These are phyloP conservation scores for Kwoniella dendrophila DNA, from an alignment of 768 basidiomycete species.

Conservation along the genomic window DNA sequence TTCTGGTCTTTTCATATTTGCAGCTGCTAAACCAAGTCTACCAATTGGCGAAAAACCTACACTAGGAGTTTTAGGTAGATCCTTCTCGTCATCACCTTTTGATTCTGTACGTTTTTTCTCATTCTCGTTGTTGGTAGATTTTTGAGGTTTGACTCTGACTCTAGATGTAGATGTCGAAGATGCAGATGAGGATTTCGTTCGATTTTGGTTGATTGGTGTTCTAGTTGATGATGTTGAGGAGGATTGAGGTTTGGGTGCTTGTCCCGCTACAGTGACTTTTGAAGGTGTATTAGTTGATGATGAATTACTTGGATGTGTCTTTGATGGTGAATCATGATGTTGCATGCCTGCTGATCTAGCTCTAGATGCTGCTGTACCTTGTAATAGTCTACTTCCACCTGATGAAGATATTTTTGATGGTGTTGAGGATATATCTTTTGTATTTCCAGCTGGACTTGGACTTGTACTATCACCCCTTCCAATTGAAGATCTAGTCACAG, in stretches of 20 bases:
- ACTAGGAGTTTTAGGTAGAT: conserved; percentile 12
- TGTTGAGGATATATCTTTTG: not conserved
- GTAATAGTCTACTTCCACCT: conserved; percentile 33
- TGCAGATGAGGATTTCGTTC: not conserved
- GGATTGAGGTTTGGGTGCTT: not conserved
- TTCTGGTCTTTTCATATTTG: conserved; percentile 5
- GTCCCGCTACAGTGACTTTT: not conserved
- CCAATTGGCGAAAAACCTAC: conserved; percentile 37
- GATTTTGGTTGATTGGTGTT: conserved; percentile 3
- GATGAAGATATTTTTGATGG: conserved; percentile 7
- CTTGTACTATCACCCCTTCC: conserved; percentile 7
- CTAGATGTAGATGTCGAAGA: conserved; percentile 2
- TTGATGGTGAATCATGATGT: conserved; percentile 11
- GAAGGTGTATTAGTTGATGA: not conserved
- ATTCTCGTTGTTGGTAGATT: not conserved
- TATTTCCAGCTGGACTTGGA: conserved; percentile 9
- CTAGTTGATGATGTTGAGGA: not conserved
- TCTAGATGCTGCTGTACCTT: conserved; percentile 47
- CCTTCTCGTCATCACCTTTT: not conserved
- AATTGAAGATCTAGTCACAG: not conserved
- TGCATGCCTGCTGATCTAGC: conserved; percentile 31
- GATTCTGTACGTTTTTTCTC: not conserved
- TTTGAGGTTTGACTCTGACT: not conserved
- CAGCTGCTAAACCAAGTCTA: conserved; percentile 36
- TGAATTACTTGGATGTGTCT: conserved; percentile 1